Base-by-base conservation (phyloP, 805 yeast species). In the Suhomyces faveliae region DNA sequence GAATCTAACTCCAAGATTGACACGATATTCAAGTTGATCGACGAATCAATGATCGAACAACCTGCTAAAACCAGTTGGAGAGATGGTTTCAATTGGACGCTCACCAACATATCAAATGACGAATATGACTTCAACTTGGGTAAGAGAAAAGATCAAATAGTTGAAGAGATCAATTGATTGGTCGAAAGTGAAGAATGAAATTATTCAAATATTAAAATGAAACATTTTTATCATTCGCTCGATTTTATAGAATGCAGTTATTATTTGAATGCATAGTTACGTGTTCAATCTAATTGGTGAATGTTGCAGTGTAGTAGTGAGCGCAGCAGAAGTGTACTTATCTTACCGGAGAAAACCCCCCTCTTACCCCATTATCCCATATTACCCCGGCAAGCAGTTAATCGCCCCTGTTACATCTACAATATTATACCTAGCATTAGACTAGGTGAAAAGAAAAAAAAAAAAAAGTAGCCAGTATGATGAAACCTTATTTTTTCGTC, bases 21-120 rank as follows among this genome's bases (percentile, higher is more conserved):
- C 10, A 25, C 38, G 8, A 53, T 64, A 5, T 62, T 64, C 35
- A 40, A 44, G 3, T 42, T 54, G 3, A 53, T 64, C 15, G 50
- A 57, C 4, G 46, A 53, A 22, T 61, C 65, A 17, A 53, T 56
- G 52, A 47, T 55, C 8, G 55, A 54, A 11, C 45, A 50, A 5
- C 54, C 52, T 9, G 46, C 51, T 3, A 63, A 63, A 42, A 20
- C 11, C 4, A 47, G 51, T 12, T 66, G 70, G 68, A 46, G 23
- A 19, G 17, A 22, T 5, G 43, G 50, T 29, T 58, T 58, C 40
- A 40, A 38, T 7, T 58, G 62, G 62, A 46, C 49, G 3, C 38
- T 52, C 10, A 17, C 25, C n/a, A 42, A 42, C 13, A 42, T 42
- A 8, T 17, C 45, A 8, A 30, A 42, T 30, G 45, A 57, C 40